Conservation (phyloP, 441 rosid species). For the Syzygium malaccense region DNA sequence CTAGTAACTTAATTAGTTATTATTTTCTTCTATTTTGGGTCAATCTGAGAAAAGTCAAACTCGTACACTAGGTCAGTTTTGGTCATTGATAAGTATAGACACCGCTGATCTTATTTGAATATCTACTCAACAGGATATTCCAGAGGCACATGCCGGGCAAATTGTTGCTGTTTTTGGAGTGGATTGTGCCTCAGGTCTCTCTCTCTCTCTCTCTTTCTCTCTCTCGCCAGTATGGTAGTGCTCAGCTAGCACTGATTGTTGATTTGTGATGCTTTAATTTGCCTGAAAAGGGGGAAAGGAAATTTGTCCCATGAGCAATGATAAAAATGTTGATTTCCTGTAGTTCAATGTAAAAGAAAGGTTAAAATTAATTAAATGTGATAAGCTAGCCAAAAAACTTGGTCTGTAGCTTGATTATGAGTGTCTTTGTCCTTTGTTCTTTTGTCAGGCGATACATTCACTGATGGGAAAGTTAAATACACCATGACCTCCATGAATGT, state of each 20-base stretch:
- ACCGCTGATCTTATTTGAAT: background rate
- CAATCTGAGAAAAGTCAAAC: background rate
- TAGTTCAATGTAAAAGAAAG: background rate
- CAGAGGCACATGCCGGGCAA: constrained; percentile 97
- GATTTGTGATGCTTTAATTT: background rate
- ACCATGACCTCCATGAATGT: constrained; percentile 99
- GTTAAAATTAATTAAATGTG: background rate
- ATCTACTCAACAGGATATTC: constrained; percentile 66
- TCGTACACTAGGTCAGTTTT: background rate
- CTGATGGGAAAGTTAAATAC: constrained; percentile 87
- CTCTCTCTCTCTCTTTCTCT: background rate
- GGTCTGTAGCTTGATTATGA: background rate
- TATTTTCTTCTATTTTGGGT: background rate
- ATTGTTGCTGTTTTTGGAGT: constrained; percentile 98
- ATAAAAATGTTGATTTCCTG: background rate
- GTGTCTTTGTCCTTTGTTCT: background rate
- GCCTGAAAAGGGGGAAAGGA: background rate
- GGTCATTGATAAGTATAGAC: background rate
- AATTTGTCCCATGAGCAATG: background rate
- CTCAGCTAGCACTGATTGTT: background rate
- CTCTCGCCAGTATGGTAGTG: background rate
- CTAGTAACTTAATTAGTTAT: background rate
- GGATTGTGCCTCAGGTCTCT: constrained; percentile 93
- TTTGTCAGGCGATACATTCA: constrained; percentile 83
- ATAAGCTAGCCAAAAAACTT: background rate